Percentiles rank a stretch among this genome's conserved stretches.
These are phyloP conservation scores for Rauvolfia tetraphylla DNA, from an alignment of 257 asterid species.

Conservation along the genomic window DNA sequence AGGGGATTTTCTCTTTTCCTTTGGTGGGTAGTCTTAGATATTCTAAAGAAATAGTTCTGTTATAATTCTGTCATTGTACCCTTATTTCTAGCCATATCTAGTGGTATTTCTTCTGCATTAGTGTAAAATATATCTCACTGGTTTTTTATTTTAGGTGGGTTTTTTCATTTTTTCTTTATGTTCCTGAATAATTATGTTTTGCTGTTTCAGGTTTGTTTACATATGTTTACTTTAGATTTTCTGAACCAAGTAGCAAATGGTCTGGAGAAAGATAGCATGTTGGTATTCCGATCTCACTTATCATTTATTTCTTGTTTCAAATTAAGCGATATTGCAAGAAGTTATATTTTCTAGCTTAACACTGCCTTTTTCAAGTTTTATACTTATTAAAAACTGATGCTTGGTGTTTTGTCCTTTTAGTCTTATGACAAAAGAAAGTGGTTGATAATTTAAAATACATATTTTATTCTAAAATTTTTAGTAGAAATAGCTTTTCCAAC, in stretches of 20 bases:
- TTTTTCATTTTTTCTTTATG: not conserved
- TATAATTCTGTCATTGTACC: not conserved
- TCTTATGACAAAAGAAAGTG: not conserved
- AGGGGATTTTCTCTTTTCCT: not conserved
- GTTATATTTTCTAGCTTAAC: not conserved
- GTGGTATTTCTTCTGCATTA: not conserved
- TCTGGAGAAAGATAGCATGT: slow-evolving; percentile 97
- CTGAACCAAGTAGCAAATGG: slow-evolving; percentile 94
- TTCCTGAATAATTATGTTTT: slow-evolving; percentile 1
- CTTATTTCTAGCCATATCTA: not conserved
- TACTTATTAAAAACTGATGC: not conserved
- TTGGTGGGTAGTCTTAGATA: not conserved
- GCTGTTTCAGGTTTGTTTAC: slow-evolving; percentile 83
- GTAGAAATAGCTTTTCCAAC: not conserved
- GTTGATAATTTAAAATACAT: not conserved
- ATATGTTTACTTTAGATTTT: slow-evolving; percentile 89
- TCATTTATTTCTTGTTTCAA: slow-evolving; percentile 4
- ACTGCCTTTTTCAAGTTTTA: not conserved
- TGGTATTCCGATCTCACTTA: slow-evolving; percentile 28
- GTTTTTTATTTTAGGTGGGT: not conserved
- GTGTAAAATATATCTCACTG: not conserved
- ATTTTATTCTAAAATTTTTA: not conserved
- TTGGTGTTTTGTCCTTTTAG: not conserved
- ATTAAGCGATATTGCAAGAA: not conserved
- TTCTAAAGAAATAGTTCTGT: not conserved